Conservation (phyloP, 805 yeast genomes). For the Lachancea nothofagi region DNA sequence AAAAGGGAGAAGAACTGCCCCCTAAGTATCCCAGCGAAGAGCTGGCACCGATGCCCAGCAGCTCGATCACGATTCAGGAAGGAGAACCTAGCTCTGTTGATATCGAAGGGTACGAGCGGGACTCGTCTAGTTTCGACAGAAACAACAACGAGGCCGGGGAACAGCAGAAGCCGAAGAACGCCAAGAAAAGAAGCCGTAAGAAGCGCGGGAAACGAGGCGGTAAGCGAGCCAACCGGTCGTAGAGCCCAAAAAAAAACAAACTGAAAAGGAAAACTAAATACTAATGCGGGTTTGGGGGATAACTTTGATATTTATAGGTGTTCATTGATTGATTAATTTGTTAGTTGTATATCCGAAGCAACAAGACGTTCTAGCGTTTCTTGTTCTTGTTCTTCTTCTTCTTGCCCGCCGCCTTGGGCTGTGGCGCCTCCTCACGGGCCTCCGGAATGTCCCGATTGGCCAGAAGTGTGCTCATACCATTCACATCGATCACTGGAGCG, state of each 20-base stretch:
- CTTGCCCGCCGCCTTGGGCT: constrained; percentile 21
- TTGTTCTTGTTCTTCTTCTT: constrained; percentile 29
- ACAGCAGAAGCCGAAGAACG: constrained; percentile 10
- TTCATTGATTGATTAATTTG: too few species aligned
- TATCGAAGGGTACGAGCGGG: constrained; percentile 27
- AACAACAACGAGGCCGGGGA: constrained; percentile 24
- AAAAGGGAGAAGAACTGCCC: constrained; percentile 67
- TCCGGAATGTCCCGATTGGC: constrained; percentile 28
- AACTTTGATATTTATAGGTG: background rate
- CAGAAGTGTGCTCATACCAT: constrained; percentile 25
- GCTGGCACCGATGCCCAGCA: constrained; percentile 48
- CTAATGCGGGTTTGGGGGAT: too few species aligned
- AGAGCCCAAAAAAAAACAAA: background rate
- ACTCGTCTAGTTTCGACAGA: constrained; percentile 32
- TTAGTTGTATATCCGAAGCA: too few species aligned
- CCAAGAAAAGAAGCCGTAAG: constrained; percentile 17
- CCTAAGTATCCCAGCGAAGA: constrained; percentile 64
- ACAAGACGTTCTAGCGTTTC: constrained; percentile 26
- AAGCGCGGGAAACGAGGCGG: constrained; percentile 12
- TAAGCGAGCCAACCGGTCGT: constrained; percentile 1
- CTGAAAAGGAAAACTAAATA: too few species aligned
- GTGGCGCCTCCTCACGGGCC: constrained; percentile 15
- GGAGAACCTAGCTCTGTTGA: constrained; percentile 6
- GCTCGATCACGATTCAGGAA: constrained; percentile 12
- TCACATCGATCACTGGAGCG: constrained; percentile 17